Evolutionary conservation across 2,329 filamentous ascomycete species (phyloP).

Genomic region (Trichoderma sp.): DNA sequence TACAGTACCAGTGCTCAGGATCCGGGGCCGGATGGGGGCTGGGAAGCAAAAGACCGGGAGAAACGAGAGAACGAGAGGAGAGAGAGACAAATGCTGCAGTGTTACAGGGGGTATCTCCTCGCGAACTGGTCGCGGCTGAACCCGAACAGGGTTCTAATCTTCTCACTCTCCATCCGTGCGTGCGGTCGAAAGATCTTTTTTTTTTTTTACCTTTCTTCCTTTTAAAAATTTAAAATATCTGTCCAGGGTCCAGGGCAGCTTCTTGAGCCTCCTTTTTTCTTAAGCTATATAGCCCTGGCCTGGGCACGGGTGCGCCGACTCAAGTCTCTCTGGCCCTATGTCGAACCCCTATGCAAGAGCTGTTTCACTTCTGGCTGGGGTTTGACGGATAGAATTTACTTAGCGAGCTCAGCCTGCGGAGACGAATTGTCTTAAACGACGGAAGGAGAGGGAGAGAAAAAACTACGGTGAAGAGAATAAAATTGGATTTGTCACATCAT

Average conservation of each 20-base stretch:
- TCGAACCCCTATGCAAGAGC: conserved; percentile 15
- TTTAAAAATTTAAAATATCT: not conserved
- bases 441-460: not conserved
- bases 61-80: not conserved
- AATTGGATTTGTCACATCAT: not conserved
- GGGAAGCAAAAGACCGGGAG: not conserved
- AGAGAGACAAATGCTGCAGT: not conserved
- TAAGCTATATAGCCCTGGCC: not conserved
- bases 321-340: not conserved
- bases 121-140: conserved; percentile 18
- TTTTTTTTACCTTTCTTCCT: not conserved
- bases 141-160: not conserved
- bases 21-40: not conserved
- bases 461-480: not conserved
- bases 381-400: not conserved
- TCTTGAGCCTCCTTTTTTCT: conserved; percentile 18
- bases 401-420: not conserved
- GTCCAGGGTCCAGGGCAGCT: conserved; percentile 7
- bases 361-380: conserved; percentile 19
- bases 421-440: too few species aligned
- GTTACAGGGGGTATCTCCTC: not conserved
- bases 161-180: not conserved
- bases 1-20: not conserved
- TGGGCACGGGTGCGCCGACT: conserved; percentile 19
- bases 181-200: not conserved